Evolutionary conservation across 1,139 yeast genomes (phyloP).

Genomic region (Debaryomyces psychrophilus): DNA sequence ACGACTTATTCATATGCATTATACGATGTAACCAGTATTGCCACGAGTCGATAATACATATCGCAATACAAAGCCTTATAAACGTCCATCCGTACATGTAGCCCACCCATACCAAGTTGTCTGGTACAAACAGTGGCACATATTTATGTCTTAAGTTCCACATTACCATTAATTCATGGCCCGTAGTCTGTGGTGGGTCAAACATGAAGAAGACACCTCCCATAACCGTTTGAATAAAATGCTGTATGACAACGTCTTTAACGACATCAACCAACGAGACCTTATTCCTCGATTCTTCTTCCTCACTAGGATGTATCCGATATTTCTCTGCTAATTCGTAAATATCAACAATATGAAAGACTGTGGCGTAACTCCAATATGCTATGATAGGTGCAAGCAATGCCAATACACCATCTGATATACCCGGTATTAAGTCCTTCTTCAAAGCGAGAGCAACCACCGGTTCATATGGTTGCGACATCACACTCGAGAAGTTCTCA

Average conservation of each 20-base stretch:
- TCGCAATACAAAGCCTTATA: constrained; percentile 61
- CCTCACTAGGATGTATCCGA: constrained; percentile 91
- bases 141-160: constrained; percentile 61
- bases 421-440: constrained; percentile 52
- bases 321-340: constrained; percentile 76
- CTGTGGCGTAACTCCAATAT: constrained; percentile 77
- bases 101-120: constrained; percentile 43
- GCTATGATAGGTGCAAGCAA: constrained; percentile 74
- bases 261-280: constrained; percentile 72
- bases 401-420: constrained; percentile 76
- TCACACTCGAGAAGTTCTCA: constrained; percentile 13
- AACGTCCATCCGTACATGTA: constrained; percentile 66
- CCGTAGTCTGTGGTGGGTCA: constrained; percentile 71
- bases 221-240: constrained; percentile 72
- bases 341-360: constrained; percentile 76
- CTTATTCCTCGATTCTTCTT: constrained; percentile 72
- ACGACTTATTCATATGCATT: constrained; percentile 80
- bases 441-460: constrained; percentile 25
- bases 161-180: constrained; percentile 68
- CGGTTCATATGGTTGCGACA: constrained; percentile 16
- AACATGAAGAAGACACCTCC: constrained; percentile 58
- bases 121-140: constrained; percentile 46
- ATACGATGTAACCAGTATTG: constrained; percentile 86
- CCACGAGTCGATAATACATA: constrained; percentile 87
- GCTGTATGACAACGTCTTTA: constrained; percentile 83